Evolutionary conservation across 2,329 filamentous ascomycete species (phyloP).

Genomic region (Aspergillus brunneoviolaceus): DNA sequence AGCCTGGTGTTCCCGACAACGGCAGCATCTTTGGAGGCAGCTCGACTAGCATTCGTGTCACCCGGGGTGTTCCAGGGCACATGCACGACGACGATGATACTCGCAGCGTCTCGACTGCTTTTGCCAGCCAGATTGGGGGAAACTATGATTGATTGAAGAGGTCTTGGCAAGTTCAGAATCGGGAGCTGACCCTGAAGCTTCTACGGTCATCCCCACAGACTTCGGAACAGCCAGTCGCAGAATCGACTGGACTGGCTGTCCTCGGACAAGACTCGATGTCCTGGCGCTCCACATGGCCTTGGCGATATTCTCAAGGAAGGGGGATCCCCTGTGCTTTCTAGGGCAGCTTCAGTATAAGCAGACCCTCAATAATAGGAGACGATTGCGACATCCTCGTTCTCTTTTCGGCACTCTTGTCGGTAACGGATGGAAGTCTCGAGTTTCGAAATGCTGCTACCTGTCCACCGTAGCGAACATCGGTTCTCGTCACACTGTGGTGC

Average conservation of each 20-base stretch:
- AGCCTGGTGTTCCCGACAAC: slow-evolving; percentile 52
- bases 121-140: slow-evolving; percentile 86
- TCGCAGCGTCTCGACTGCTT: slow-evolving; percentile 92
- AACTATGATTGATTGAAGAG: slow-evolving; percentile 57
- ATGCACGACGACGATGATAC: slow-evolving; percentile 78
- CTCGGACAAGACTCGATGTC: slow-evolving; percentile 16
- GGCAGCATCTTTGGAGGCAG: slow-evolving; percentile 68
- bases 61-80: slow-evolving; percentile 44
- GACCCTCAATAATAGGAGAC: slow-evolving; percentile 14
- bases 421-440: slow-evolving; percentile 11
- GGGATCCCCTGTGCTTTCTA: slow-evolving; percentile 14
- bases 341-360: slow-evolving; percentile 15
- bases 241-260: slow-evolving; percentile 17
- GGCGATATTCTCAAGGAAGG: slow-evolving; percentile 12
- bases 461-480: slow-evolving; percentile 1
- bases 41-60: slow-evolving; percentile 51
- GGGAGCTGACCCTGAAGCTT: slow-evolving; percentile 17
- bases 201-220: slow-evolving; percentile 13
- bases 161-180: slow-evolving; percentile 8
- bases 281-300: slow-evolving; percentile 15
- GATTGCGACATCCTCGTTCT: slow-evolving; percentile 11
- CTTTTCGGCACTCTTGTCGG: slow-evolving; percentile 14
- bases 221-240: slow-evolving; percentile 15
- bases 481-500: slow-evolving; percentile 9
- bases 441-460: neutral